phyloP scores from a whole-genome alignment of 768 basidiomycete species.

The Xerocomus brunneocitrinus region DNA sequence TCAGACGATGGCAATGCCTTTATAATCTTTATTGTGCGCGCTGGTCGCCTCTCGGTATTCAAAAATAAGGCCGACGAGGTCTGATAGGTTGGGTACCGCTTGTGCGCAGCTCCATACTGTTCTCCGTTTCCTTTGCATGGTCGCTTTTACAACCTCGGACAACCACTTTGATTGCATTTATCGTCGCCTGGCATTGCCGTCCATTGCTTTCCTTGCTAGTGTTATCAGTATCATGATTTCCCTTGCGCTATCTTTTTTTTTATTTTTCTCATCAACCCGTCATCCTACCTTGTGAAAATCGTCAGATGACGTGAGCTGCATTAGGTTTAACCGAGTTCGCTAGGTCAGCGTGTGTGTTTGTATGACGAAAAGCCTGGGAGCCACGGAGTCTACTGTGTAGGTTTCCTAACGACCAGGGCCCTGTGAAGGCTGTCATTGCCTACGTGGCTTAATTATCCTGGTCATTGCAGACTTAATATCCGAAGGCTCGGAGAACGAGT shows the following conservation, averaged over 20 bases:
- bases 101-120: slow-evolving; percentile 9
- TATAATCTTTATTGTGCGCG: slow-evolving; percentile 33
- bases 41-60: slow-evolving; percentile 20
- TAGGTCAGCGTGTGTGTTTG: background rate
- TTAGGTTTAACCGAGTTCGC: slow-evolving; percentile 6
- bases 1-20: slow-evolving; percentile 51
- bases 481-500: background rate
- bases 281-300: slow-evolving; percentile 20
- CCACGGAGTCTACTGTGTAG: background rate
- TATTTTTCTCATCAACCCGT: slow-evolving; percentile 2
- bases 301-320: slow-evolving; percentile 13
- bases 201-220: slow-evolving; percentile 14
- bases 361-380: slow-evolving; percentile 8
- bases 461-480: too few relatives aligned
- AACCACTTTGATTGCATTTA: slow-evolving; percentile 6
- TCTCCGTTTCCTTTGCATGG: slow-evolving; percentile 15
- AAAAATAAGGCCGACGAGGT: slow-evolving; percentile 14
- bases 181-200: slow-evolving; percentile 6
- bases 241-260: slow-evolving; percentile 2
- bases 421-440: background rate
- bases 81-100: slow-evolving; percentile 13
- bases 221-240: slow-evolving; percentile 19
- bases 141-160: slow-evolving; percentile 17
- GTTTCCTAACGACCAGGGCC: background rate
- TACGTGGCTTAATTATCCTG: background rate